These are phyloP conservation scores for Xylaria castorea DNA, from an alignment of 495 filamentous ascomycete species.

Conservation along the genomic window DNA sequence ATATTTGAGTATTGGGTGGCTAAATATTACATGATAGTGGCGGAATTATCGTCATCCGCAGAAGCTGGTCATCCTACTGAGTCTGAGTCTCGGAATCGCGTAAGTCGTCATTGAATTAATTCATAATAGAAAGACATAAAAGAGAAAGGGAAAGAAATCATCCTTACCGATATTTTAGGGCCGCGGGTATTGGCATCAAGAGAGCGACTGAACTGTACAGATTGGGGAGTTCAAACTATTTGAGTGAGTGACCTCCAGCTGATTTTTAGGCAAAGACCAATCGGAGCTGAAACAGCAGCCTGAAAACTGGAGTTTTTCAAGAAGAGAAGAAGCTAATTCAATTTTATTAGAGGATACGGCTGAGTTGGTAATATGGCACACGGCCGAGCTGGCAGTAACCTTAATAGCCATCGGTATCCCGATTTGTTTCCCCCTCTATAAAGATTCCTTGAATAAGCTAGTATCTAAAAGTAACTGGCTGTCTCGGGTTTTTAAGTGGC, in stretches of 20 bases:
- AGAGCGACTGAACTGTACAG: neutral
- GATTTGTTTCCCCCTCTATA: conserved; percentile 17
- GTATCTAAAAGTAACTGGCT: neutral
- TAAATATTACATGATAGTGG: neutral
- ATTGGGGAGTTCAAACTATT: neutral
- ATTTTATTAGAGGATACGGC: conserved; percentile 2
- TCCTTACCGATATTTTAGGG: neutral
- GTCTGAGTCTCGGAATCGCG: conserved; percentile 11
- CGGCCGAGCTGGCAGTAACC: conserved; percentile 15
- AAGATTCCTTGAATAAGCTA: neutral
- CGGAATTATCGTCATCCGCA: neutral
- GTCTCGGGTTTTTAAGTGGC: neutral
- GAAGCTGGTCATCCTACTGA: neutral
- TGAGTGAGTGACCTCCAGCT: neutral
- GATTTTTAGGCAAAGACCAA: neutral
- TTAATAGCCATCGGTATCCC: conserved; percentile 18
- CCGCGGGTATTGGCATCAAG: conserved; percentile 1
- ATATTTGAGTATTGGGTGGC: neutral
- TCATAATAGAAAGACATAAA: neutral
- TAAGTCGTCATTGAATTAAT: neutral
- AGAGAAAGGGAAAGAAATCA: neutral
- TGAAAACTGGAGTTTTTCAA: neutral
- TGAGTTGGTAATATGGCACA: conserved; percentile 9
- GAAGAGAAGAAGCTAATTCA: neutral
- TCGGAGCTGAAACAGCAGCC: neutral